These are phyloP conservation scores for Parachaetomium inaequale DNA, from an alignment of 495 filamentous ascomycete species.

Conservation along the genomic window DNA sequence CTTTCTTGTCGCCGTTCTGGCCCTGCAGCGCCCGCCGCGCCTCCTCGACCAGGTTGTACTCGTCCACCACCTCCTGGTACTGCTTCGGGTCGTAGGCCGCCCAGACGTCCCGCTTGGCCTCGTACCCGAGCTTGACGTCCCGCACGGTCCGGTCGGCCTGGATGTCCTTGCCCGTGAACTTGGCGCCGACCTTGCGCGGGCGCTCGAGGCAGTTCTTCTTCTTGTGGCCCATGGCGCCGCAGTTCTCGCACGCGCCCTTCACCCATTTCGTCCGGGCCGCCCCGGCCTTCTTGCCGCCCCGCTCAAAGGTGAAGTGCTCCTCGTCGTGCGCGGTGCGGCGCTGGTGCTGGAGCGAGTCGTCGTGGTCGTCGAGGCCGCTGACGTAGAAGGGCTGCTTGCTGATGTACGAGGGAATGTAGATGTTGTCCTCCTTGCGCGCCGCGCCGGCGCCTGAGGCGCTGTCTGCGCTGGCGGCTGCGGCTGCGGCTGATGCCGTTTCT, in stretches of 20 bases:
- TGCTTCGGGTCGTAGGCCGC: slow-evolving; percentile 91
- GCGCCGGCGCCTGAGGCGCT: slow-evolving; percentile 41
- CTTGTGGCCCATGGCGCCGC: slow-evolving; percentile 93
- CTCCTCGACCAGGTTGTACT: slow-evolving; percentile 82
- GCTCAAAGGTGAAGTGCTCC: slow-evolving; percentile 54
- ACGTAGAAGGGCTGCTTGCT: slow-evolving; percentile 97
- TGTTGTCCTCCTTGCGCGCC: slow-evolving; percentile 79
- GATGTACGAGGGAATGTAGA: slow-evolving; percentile 98
- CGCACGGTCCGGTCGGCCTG: slow-evolving; percentile 87
- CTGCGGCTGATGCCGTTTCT: slow-evolving; percentile 4
- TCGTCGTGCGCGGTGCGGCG: slow-evolving; percentile 63
- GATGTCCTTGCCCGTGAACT: slow-evolving; percentile 90
- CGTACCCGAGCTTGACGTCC: slow-evolving; percentile 84
- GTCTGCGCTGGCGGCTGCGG: slow-evolving; percentile 12
- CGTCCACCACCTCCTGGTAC: slow-evolving; percentile 78
- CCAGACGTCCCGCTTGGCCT: slow-evolving; percentile 98
- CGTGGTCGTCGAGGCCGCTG: slow-evolving; percentile 67
- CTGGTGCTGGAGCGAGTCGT: slow-evolving; percentile 96
- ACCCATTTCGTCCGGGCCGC: slow-evolving; percentile 92
- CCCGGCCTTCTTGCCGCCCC: slow-evolving; percentile 73
- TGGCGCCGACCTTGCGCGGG: slow-evolving; percentile 84
- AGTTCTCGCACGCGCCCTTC: slow-evolving; percentile 97
- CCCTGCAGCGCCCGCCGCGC: slow-evolving; percentile 57
- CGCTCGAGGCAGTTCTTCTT: slow-evolving; percentile 88
- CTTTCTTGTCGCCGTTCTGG: slow-evolving; percentile 50